Evolutionary conservation across 495 filamentous ascomycete genomes (phyloP).

Genomic region (Hypomontagnella submonticulosa): DNA sequence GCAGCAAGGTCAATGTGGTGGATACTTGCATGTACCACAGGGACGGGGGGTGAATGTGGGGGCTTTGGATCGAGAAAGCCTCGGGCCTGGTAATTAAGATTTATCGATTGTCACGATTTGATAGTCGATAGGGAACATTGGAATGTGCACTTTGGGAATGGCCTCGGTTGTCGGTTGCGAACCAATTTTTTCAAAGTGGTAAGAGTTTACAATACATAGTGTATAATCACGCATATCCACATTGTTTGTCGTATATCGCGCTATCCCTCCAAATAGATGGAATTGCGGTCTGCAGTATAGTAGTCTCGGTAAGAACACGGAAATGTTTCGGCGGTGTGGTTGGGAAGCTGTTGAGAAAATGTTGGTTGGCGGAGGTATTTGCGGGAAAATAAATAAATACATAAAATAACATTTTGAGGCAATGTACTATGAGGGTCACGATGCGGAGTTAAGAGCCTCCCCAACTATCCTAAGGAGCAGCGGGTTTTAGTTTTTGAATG

Average conservation of each 20-base stretch:
- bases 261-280: no score
- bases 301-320: no score
- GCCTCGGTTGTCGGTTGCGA: neutral
- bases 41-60: constrained; percentile 25
- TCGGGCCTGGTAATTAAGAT: constrained; percentile 7
- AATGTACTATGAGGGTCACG: neutral
- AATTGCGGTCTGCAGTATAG: no score
- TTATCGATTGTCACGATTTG: constrained; percentile 42
- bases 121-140: constrained; percentile 30
- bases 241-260: no score
- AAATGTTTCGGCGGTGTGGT: no score
- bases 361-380: constrained; percentile 2
- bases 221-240: no score
- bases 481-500: neutral
- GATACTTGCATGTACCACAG: neutral
- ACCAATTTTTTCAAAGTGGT: no score
- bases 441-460: neutral
- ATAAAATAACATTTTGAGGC: constrained; percentile 4
- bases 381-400: neutral
- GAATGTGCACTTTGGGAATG: neutral
- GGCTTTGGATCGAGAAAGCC: neutral
- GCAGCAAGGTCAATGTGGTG: constrained; percentile 33
- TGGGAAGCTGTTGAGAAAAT: no score
- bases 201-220: no score
- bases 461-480: neutral